Evolutionary conservation across 2,329 filamentous ascomycete genomes (phyloP), one percentile per base, ranked within the genome.

Genomic region (Ophiostoma sp.): DNA sequence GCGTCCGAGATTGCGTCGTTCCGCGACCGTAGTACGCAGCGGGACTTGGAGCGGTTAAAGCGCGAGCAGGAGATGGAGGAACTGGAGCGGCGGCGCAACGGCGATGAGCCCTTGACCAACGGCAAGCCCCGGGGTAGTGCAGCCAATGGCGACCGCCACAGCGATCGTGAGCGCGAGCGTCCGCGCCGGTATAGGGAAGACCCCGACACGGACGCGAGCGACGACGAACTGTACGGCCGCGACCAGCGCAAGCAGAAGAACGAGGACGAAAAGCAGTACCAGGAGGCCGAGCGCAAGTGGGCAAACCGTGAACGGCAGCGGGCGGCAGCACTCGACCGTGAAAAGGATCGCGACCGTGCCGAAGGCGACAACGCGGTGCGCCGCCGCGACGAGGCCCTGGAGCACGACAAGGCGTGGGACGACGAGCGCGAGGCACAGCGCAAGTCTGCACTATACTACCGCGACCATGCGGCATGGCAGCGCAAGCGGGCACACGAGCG

Each of bases 1-100:
- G 92, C 95, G 0, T 89, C 89, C 69, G 96, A 99, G 77, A 99
- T 99, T 74, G 89, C 92, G 0, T 91, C 93, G 0, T 99, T 99
- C 81, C 86, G 95, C 72, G 95, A 99, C 73, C 86, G 94, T 27
- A 97, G 94, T 73, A 97, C 88, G 70, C 87, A 90, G 70, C 85
- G 94, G 52, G 95, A 99, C 75, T 81, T 96, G 75, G 95, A 99
- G 77, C 90, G 95, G 3, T 80, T 97, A 47, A 88, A 89, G 75
- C 84, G 89, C 62, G 95, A 99, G 77, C 95, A 99, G 76, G 94
- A 98, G 76, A 87, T 97, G 73, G 95, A 98, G 76, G 90, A 91
- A 68, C 84, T 89, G 77, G 93, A 98, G 77, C 85, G 93, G 60
- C 86, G 87, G 72, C 85, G 92, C 16, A 72, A 89, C 74, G 86